phyloP scores from a whole-genome alignment of 148 eudicot genomes.

The Selenicereus undatus region DNA sequence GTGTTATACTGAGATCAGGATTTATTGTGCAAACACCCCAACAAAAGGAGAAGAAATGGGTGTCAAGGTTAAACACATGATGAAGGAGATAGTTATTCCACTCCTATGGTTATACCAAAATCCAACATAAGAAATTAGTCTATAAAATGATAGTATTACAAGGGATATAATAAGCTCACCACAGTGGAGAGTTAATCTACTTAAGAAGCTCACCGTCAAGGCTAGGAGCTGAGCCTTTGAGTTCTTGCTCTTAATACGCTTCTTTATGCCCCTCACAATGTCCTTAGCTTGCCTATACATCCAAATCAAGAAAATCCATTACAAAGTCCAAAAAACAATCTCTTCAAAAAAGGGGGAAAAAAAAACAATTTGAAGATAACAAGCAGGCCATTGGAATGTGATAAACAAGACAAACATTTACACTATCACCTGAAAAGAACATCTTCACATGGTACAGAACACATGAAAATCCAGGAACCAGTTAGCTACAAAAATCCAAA shows the following conservation, averaged over 20 bases:
- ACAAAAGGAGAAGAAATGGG: background rate
- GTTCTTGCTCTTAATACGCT: constrained; percentile 75
- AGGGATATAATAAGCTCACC: background rate
- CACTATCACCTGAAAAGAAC: background rate
- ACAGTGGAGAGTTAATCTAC: background rate
- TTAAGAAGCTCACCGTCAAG: constrained; percentile 54
- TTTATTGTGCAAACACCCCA: background rate
- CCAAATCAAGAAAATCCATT: constrained; percentile 22
- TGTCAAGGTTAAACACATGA: background rate
- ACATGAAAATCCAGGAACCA: no score
- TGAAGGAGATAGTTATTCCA: background rate
- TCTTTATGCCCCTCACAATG: constrained; percentile 82
- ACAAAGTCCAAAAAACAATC: background rate
- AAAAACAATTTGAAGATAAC: background rate
- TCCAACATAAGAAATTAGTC: background rate
- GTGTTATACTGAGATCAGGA: no score
- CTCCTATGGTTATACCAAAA: background rate
- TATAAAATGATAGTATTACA: background rate
- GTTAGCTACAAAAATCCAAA: background rate
- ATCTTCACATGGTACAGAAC: background rate
- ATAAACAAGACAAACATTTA: background rate
- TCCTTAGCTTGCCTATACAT: constrained; percentile 79
- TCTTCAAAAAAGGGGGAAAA: background rate
- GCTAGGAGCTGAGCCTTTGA: constrained; percentile 89
- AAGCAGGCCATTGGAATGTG: background rate